These are phyloP conservation scores for Spinacia oleracea DNA, from an alignment of 179 eudicot species.

Conservation along the genomic window DNA sequence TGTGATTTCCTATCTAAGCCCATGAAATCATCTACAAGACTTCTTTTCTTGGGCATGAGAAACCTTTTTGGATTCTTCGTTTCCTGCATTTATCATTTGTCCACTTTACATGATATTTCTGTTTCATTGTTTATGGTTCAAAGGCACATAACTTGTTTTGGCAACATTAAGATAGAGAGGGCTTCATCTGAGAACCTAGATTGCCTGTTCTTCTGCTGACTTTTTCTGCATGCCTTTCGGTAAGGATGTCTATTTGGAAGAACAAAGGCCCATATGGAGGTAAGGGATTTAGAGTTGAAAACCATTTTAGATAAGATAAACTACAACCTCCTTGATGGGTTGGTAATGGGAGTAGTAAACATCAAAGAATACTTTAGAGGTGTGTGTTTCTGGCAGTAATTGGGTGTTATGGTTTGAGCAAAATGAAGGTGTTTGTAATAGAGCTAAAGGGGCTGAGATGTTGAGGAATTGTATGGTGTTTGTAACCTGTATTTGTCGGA, in stretches of 20 bases:
- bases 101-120: not conserved
- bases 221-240: not conserved
- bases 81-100: not conserved
- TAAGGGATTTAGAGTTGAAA: not conserved
- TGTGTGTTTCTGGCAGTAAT: not conserved
- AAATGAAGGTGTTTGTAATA: not conserved
- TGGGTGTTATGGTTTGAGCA: not conserved
- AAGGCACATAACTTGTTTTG: not conserved
- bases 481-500: not conserved
- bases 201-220: not conserved
- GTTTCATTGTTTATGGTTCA: not conserved
- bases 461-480: not conserved
- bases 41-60: not conserved
- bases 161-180: not conserved
- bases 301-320: not conserved
- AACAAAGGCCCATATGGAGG: not conserved
- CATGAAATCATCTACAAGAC: not conserved
- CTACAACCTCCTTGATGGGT: not conserved
- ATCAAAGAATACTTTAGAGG: not conserved
- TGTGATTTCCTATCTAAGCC: not conserved
- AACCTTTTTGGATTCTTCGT: not conserved
- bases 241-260: not conserved
- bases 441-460: not conserved
- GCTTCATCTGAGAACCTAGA: not conserved
- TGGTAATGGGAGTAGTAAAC: not conserved